Conservation (phyloP, 2,329 filamentous ascomycete genomes). For the Tothia fuscella region DNA sequence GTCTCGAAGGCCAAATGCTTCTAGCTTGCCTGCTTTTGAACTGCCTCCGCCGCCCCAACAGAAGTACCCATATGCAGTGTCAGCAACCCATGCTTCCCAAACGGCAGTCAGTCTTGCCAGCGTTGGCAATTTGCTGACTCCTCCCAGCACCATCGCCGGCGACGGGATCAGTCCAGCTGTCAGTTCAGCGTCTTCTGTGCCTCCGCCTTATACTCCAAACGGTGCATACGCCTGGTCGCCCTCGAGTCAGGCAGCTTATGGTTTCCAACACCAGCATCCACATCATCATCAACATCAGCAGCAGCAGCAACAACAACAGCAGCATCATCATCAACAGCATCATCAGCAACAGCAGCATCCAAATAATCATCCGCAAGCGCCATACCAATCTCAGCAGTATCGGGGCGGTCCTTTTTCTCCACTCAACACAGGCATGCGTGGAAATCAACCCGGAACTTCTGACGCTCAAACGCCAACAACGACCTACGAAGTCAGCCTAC, state of each 20-base stretch:
- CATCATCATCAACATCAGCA: conserved; percentile 5
- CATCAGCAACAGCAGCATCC: conserved; percentile 6
- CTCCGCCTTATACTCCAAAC: conserved; percentile 46
- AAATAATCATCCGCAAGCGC: not conserved
- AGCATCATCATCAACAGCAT: conserved; percentile 9
- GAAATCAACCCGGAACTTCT: not conserved
- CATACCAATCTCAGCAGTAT: not conserved
- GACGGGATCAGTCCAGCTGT: conserved; percentile 52
- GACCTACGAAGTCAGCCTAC: conserved; percentile 55
- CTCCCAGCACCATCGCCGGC: conserved; percentile 45
- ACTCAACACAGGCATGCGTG: not conserved
- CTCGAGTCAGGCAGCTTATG: conserved; percentile 44
- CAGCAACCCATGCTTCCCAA: conserved; percentile 34
- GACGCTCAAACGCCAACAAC: conserved; percentile 42
- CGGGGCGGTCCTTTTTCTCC: conserved; percentile 2
- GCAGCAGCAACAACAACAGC: conserved; percentile 5
- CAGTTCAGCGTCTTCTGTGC: conserved; percentile 45
- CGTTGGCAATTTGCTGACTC: conserved; percentile 51
- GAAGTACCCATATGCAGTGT: conserved; percentile 37
- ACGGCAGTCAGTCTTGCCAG: conserved; percentile 36
- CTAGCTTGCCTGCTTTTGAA: conserved; percentile 56
- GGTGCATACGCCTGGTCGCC: conserved; percentile 46
- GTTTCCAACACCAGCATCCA: conserved; percentile 31
- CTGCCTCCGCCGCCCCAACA: conserved; percentile 35
- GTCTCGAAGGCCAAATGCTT: conserved; percentile 57